Evolutionary conservation across 2,329 filamentous ascomycete genomes (phyloP).

Genomic region (Cladosporium sp.): DNA sequence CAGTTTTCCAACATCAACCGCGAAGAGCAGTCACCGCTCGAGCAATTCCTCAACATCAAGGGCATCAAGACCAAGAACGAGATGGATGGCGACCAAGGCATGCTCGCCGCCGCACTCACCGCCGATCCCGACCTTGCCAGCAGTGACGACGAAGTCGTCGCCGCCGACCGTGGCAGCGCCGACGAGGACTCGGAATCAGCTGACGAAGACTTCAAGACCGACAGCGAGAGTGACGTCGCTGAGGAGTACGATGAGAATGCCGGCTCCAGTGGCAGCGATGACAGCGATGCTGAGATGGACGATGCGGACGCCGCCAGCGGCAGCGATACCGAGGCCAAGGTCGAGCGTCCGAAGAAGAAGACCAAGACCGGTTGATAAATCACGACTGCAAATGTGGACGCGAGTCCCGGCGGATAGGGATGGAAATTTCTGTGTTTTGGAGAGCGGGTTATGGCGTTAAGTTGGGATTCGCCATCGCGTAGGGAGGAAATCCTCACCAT

Average conservation of each 20-base stretch:
- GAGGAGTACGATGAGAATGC: slow-evolving; percentile 94
- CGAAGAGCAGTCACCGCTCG: slow-evolving; percentile 94
- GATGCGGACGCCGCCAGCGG: slow-evolving; percentile 47
- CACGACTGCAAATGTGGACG: not conserved
- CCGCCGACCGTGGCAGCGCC: slow-evolving; percentile 78
- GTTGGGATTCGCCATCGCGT: not conserved
- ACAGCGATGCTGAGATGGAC: slow-evolving; percentile 60
- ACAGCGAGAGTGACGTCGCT: slow-evolving; percentile 90
- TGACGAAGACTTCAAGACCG: slow-evolving; percentile 92
- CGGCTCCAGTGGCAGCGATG: slow-evolving; percentile 70
- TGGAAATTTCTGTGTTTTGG: not conserved
- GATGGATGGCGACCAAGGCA: slow-evolving; percentile 78
- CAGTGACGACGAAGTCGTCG: slow-evolving; percentile 72
- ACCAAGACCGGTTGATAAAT: slow-evolving; percentile 43
- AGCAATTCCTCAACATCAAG: slow-evolving; percentile 96
- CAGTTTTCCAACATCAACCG: slow-evolving; percentile 99
- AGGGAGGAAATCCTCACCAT: not conserved
- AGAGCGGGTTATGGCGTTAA: slow-evolving; percentile 4
- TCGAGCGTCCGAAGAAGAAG: slow-evolving; percentile 62
- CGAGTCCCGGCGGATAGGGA: not conserved
- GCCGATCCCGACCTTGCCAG: slow-evolving; percentile 73
- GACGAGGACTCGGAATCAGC: slow-evolving; percentile 95
- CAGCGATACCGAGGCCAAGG: slow-evolving; percentile 50
- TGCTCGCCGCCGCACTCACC: slow-evolving; percentile 75
- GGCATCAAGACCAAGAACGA: slow-evolving; percentile 96